These are phyloP conservation scores for Globisporangium sylvaticum DNA, from an alignment of 352 stramenopile genomes.

Conservation along the genomic window DNA sequence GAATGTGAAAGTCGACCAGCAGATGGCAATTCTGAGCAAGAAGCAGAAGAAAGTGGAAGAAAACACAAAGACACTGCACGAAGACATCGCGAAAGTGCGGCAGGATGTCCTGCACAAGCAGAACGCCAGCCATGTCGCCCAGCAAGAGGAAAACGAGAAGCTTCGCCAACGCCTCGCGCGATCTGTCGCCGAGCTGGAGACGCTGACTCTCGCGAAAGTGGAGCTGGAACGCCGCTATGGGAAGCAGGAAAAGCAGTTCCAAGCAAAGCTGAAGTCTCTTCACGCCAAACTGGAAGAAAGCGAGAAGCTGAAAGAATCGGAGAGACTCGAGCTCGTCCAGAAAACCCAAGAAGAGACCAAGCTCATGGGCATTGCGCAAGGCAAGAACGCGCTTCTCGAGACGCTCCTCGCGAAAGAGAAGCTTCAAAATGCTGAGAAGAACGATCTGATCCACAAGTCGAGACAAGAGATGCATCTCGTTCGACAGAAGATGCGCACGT, in stretches of 20 bases:
- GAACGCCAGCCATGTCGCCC: constrained; percentile 11
- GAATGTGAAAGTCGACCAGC: constrained; percentile 45
- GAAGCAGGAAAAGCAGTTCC: constrained; percentile 45
- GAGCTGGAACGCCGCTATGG: constrained; percentile 46
- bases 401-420: constrained; percentile 61
- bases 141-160: constrained; percentile 33
- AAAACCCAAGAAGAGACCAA: constrained; percentile 57
- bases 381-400: constrained; percentile 54
- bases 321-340: constrained; percentile 52
- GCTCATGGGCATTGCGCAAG: constrained; percentile 59
- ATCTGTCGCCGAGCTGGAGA: constrained; percentile 45
- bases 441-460: constrained; percentile 40
- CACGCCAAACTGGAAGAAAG: constrained; percentile 34
- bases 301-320: constrained; percentile 43
- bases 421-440: constrained; percentile 51
- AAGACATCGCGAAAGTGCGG: constrained; percentile 38
- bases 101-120: constrained; percentile 30
- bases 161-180: constrained; percentile 49
- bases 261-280: constrained; percentile 51
- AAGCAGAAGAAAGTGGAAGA: constrained; percentile 65
- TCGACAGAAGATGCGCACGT: constrained; percentile 46
- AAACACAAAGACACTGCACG: constrained; percentile 33
- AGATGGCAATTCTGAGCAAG: constrained; percentile 42
- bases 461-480: constrained; percentile 58
- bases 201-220: constrained; percentile 31